Conservation (phyloP, 2,329 filamentous ascomycete genomes). For the Colletotrichum agaves region DNA sequence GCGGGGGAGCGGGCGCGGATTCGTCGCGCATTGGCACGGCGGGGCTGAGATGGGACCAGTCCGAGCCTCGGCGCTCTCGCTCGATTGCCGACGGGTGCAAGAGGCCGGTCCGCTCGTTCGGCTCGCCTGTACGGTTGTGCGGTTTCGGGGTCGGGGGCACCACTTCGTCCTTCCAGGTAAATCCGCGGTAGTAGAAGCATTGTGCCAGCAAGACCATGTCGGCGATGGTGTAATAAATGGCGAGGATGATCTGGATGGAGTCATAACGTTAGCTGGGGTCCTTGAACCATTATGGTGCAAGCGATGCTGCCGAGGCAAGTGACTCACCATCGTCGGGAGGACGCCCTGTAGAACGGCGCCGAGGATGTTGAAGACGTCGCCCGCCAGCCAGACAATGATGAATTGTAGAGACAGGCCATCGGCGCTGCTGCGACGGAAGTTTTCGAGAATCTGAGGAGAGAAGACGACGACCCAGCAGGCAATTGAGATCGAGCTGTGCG, state of each 20-base stretch:
- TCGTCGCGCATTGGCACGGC: conserved; percentile 77
- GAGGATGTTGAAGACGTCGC: conserved; percentile 96
- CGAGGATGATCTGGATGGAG: conserved; percentile 76
- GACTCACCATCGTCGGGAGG: conserved; percentile 84
- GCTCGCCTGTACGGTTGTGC: conserved; percentile 47
- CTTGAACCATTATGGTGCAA: conserved; percentile 14
- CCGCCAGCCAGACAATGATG: conserved; percentile 90
- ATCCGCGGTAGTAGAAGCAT: conserved; percentile 96
- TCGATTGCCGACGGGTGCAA: conserved; percentile 45
- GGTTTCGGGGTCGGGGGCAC: conserved; percentile 54
- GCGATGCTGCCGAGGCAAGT: background rate
- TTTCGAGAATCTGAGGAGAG: conserved; percentile 95
- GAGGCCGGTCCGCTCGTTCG: conserved; percentile 65
- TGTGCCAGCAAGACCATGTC: conserved; percentile 89
- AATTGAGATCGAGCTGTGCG: conserved; percentile 85
- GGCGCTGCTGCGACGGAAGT: conserved; percentile 85
- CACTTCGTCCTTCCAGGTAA: conserved; percentile 71
- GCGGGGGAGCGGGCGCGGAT: conserved; percentile 55
- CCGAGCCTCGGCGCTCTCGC: conserved; percentile 61
- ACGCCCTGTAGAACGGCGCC: conserved; percentile 93
- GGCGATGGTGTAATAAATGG: conserved; percentile 91
- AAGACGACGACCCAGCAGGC: conserved; percentile 99
- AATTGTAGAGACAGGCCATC: conserved; percentile 93
- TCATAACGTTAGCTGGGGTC: conserved; percentile 33
- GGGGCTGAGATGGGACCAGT: conserved; percentile 77